These are phyloP conservation scores for Naegleria fowleri DNA, from an alignment of 208 protist genomes.

Conservation along the genomic window DNA sequence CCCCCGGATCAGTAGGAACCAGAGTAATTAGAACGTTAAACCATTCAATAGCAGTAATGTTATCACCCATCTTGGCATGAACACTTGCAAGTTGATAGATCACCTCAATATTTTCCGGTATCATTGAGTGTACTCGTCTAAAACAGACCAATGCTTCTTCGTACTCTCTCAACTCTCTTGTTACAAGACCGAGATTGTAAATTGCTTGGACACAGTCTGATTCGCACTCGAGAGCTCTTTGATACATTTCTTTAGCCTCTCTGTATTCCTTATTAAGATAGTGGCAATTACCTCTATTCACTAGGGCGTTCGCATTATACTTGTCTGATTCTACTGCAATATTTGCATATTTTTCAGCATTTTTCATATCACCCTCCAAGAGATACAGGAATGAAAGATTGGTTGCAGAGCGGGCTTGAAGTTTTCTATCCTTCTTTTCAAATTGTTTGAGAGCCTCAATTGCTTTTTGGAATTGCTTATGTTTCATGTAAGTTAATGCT, in stretches of 20 bases:
- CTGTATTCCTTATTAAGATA: constrained; percentile 78
- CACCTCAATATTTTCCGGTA: constrained; percentile 87
- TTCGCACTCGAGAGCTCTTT: constrained; percentile 86
- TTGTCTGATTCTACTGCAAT: constrained; percentile 81
- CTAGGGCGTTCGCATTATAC: constrained; percentile 93
- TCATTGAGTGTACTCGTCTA: constrained; percentile 76
- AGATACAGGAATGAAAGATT: constrained; percentile 96
- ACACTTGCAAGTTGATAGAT: constrained; percentile 86
- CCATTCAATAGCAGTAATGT: constrained; percentile 45
- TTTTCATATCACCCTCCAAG: constrained; percentile 90
- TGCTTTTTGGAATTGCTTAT: constrained; percentile 81
- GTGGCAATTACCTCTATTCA: constrained; percentile 92
- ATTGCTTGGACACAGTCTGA: constrained; percentile 92
- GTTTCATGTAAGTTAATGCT: constrained; percentile 84
- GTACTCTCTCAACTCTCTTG: constrained; percentile 76
- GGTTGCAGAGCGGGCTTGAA: constrained; percentile 80
- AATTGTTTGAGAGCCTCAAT: constrained; percentile 85
- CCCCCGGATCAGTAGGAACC: constrained; percentile 84
- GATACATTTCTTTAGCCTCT: constrained; percentile 80
- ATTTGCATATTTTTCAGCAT: constrained; percentile 88
- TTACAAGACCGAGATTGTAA: constrained; percentile 89
- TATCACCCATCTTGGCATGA: constrained; percentile 66
- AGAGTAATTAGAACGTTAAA: constrained; percentile 48
- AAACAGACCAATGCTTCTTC: constrained; percentile 86
- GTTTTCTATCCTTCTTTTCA: constrained; percentile 85